Evolutionary conservation across 257 asterid genomes (phyloP).

Genomic region (Jacaranda copaia): DNA sequence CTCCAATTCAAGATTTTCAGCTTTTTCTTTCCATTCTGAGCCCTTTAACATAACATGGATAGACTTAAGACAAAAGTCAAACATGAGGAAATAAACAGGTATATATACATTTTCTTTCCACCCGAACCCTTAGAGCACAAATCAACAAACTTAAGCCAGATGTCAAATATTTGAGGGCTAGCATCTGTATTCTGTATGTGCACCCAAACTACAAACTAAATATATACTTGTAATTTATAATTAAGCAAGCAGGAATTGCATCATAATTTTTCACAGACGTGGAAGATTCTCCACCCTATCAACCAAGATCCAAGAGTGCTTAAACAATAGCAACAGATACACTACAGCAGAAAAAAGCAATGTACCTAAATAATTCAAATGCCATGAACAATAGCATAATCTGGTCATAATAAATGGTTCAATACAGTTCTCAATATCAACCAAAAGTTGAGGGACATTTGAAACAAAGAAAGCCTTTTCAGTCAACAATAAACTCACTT

Average conservation of each 20-base stretch:
- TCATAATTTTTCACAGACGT: not conserved
- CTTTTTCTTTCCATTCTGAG: constrained; percentile 97
- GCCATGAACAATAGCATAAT: not conserved
- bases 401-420: not conserved
- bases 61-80: constrained; percentile 8
- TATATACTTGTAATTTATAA: not conserved
- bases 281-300: not conserved
- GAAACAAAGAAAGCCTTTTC: not conserved
- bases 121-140: constrained; percentile 7
- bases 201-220: constrained; percentile 1
- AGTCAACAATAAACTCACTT: not conserved
- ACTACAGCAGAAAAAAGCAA: not conserved
- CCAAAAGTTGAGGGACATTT: not conserved
- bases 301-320: not conserved
- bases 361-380: not conserved
- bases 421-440: not conserved
- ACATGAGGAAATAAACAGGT: not conserved
- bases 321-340: not conserved
- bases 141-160: constrained; percentile 30
- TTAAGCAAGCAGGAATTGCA: not conserved
- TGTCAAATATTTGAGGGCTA: constrained; percentile 10
- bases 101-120: constrained; percentile 4
- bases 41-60: constrained; percentile 60
- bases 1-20: constrained; percentile 87
- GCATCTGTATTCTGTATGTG: constrained; percentile 4